These are phyloP conservation scores for Taphrina populina DNA, from an alignment of 1,139 yeast genomes.

Conservation along the genomic window DNA sequence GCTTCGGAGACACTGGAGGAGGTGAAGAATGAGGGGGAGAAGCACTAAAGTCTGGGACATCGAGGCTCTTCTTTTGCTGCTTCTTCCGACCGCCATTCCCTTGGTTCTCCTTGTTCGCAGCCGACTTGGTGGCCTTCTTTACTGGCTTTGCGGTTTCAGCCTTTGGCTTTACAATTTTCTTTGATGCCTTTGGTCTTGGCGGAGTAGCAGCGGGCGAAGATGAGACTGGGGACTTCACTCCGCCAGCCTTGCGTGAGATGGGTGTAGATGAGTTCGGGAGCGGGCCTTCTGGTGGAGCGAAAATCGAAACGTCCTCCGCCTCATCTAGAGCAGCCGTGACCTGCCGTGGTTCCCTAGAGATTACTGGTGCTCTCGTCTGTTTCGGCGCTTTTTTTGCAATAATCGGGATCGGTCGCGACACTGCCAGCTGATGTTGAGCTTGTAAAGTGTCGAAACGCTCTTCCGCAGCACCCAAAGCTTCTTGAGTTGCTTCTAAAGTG, in stretches of 20 bases:
- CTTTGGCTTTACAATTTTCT: not conserved
- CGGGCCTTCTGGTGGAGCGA: conserved; percentile 7
- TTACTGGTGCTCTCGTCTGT: not conserved
- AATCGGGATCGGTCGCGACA: not conserved
- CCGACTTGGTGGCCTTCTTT: not conserved
- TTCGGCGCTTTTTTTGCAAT: not conserved
- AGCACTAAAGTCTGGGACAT: conserved; percentile 3
- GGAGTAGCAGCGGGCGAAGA: conserved; percentile 4
- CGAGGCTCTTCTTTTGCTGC: conserved; percentile 2
- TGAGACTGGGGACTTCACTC: not conserved
- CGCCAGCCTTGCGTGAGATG: conserved; percentile 5
- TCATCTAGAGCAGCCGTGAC: conserved; percentile 1
- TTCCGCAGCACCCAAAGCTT: conserved; percentile 19
- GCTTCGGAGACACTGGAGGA: conserved; percentile 13
- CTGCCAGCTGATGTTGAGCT: conserved; percentile 16
- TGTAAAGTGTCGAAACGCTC: conserved; percentile 21
- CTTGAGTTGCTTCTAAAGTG: conserved; percentile 8
- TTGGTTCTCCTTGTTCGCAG: conserved; percentile 1
- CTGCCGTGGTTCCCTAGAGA: not conserved
- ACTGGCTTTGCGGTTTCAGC: not conserved
- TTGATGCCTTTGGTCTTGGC: conserved; percentile 11
- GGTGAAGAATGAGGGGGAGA: conserved; percentile 12
- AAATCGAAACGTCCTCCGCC: not conserved
- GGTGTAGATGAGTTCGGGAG: too few species aligned
- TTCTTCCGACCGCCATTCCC: not conserved